Base-by-base conservation (phyloP, 257 asterid genomes). In the Linderniella brevidens region DNA sequence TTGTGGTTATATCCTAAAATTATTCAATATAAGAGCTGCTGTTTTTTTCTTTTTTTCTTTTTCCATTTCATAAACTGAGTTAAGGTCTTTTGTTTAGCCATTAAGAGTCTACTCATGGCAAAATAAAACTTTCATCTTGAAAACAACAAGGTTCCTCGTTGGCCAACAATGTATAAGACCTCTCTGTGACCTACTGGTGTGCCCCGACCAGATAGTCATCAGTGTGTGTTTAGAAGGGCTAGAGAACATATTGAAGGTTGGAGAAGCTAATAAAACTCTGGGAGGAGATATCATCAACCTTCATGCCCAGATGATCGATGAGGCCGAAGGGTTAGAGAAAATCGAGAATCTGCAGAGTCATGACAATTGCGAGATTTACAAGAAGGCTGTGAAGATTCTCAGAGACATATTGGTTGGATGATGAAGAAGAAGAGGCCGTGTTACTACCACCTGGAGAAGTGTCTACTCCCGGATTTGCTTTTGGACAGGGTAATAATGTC, bases 151-250 rank as follows among this genome's bases (percentile, higher is more conserved):
- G 80, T 75, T 32, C 70, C 78, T 81, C 18, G 93, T 75, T 13
- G 58, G 65, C 39, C 76, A 75, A 56, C 69, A 60, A 8, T 72
- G 90, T 47, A 78, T 81, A 43, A 78, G 70, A 61, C 90, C 93
- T 19, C 54, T 75, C 8, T 81, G 93, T 56, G 92, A 81, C 49
- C 71, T 81, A 32, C 93, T 81, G 0, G 66, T 73, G 19, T 81
- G 86, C 67, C 92, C 90, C 12, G 93, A 81, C 57, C 82, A 90
- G 46, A 78, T 85, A 53, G 75, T 81, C n/a, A 82, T 81, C 32
- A 70, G 82, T 0, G 90, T 81, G 9, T 70, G 90, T 43, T 55
- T 81, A 47, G 93, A 81, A 58, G 93, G 90, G 51, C 86, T 81
- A 8, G 93, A 81, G 37, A 81, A 81, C 60, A 81, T 81, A 50